Percentiles rank a stretch among this genome's conserved stretches.
phyloP scores from a whole-genome alignment of 148 eudicot genomes.

The Polygonum aviculare region DNA sequence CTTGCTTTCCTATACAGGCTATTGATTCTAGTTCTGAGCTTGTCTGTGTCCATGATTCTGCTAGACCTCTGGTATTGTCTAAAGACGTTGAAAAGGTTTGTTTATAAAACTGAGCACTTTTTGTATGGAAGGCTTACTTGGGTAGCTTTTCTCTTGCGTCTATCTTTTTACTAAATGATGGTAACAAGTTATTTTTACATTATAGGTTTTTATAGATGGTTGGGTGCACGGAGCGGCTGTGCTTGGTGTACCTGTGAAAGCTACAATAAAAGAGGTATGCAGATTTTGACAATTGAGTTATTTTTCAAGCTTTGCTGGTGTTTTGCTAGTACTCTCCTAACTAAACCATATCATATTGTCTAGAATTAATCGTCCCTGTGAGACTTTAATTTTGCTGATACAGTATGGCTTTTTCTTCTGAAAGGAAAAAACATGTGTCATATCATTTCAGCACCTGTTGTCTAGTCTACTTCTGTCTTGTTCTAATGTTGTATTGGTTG shows the following conservation, averaged over 20 bases:
- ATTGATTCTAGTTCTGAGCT: constrained; percentile 64
- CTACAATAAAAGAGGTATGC: constrained; percentile 90
- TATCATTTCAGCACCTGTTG: not conserved
- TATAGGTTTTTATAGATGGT: constrained; percentile 80
- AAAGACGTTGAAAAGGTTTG: constrained; percentile 67
- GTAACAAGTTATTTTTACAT: not conserved
- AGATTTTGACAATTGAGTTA: not conserved
- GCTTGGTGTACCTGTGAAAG: constrained; percentile 96
- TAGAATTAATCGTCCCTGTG: not conserved
- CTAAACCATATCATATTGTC: not conserved
- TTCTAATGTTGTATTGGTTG: not conserved
- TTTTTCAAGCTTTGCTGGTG: not conserved
- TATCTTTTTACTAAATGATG: not conserved
- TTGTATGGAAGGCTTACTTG: not conserved
- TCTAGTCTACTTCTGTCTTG: not conserved
- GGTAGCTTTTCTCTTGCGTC: not conserved
- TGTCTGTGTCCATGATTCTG: constrained; percentile 95
- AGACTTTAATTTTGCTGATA: not conserved
- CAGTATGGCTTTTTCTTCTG: not conserved
- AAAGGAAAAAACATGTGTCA: not conserved
- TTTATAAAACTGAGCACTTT: not conserved
- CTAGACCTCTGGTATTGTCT: constrained; percentile 70
- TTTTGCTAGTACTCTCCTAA: not conserved
- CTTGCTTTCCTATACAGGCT: constrained; percentile 38
- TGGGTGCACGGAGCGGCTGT: constrained; percentile 92